Base-by-base conservation (phyloP, 352 stramenopile species). In the Pythium vanterpoolii region DNA sequence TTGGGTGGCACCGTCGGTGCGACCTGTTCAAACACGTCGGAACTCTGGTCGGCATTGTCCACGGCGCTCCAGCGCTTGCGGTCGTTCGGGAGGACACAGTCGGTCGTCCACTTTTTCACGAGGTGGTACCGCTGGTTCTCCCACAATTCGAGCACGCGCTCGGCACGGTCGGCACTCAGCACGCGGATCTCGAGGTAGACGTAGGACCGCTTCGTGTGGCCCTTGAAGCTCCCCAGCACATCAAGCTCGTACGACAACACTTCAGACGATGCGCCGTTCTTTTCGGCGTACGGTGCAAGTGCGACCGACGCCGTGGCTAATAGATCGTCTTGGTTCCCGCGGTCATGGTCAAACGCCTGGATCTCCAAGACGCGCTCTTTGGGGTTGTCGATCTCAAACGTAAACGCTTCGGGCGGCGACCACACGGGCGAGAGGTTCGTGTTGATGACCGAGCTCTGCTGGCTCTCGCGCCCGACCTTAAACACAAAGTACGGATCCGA, bases 401-500 rank as follows among this genome's bases (percentile, higher is more conserved):
- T 71, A 49, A 90, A 92, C 9, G 63, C 85, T 63, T 87, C 73
- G 33, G 77, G 65, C 2, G 79, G 81, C 42, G 73, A 68, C 83
- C 85, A 95, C 44, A 82, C 73, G 8, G 85, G 82, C 39, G 87
- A 85, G 16, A 94, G 64, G 38, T 81, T 75, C 38, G 75, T 73
- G 14, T 68, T 49, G 50, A 89, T 72, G 45, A 76, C 71, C 36
- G 82, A 86, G 69, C 78, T 90, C 69, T 86, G 87, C 64, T 83
- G 82, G 52, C 68, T 87, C 27, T 64, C 73, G 42, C 71, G 73
- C 49, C 77, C 74, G 30, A 94, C 57, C 42, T 87, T 85, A 64
- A 94, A 90, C 24, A 85, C 65, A 31, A 92, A 77, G 63, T 94
- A 92, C 56, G 85, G 85, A 64, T 94, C 85, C 60, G 79, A 90